phyloP scores from a whole-genome alignment of 1,139 yeast species.

The Spathaspora sp. region DNA sequence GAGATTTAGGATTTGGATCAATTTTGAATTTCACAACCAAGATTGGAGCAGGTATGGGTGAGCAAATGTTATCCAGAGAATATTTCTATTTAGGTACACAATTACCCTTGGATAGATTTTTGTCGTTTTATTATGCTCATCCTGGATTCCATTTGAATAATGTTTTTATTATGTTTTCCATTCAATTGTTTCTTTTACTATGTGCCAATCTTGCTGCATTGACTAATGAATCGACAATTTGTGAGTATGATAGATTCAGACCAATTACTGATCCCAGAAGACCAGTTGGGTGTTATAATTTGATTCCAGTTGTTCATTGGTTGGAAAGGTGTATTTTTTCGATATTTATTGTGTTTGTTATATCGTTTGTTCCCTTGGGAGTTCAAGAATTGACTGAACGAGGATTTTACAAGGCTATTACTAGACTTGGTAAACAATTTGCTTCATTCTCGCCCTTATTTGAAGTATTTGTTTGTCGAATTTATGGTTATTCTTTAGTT shows the following conservation, averaged over 20 bases:
- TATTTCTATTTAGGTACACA: conserved; percentile 51
- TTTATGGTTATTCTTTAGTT: conserved; percentile 48
- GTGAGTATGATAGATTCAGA: conserved; percentile 43
- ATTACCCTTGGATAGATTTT: conserved; percentile 49
- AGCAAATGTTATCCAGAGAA: conserved; percentile 54
- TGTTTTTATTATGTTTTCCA: conserved; percentile 48
- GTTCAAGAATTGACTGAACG: conserved; percentile 53
- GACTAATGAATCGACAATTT: conserved; percentile 43
- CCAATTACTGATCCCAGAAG: conserved; percentile 49
- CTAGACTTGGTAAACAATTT: conserved; percentile 47
- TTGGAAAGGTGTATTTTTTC: conserved; percentile 49
- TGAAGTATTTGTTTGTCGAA: conserved; percentile 53
- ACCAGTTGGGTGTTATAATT: conserved; percentile 48
- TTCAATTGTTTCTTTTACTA: conserved; percentile 46
- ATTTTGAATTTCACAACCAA: conserved; percentile 55
- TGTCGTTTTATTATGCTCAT: conserved; percentile 56
- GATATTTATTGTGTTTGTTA: conserved; percentile 48
- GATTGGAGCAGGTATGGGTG: conserved; percentile 62
- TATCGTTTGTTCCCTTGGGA: conserved; percentile 50
- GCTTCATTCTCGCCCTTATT: conserved; percentile 52
- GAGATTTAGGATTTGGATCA: conserved; percentile 56
- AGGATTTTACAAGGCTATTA: conserved; percentile 46
- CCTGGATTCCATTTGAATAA: conserved; percentile 58
- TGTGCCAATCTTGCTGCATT: conserved; percentile 49
- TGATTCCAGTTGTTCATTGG: conserved; percentile 53